These are phyloP conservation scores for Russula sp. DNA, from an alignment of 768 basidiomycete genomes.

Conservation along the genomic window DNA sequence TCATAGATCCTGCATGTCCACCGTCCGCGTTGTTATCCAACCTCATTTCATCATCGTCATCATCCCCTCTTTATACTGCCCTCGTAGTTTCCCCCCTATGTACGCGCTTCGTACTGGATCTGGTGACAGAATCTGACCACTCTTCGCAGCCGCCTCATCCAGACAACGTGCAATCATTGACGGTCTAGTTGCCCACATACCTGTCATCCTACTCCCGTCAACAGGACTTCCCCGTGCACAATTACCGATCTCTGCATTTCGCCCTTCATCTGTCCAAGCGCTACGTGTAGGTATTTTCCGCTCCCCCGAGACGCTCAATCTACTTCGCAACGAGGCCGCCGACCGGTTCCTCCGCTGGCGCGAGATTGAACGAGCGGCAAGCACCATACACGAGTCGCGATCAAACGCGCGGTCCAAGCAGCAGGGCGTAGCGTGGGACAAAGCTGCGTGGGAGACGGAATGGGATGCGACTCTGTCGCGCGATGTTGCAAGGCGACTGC, in stretches of 20 bases:
- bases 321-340: slow-evolving; percentile 59
- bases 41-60: slow-evolving; percentile 56
- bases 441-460: slow-evolving; percentile 63
- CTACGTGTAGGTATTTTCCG: slow-evolving; percentile 62
- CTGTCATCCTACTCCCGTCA: slow-evolving; percentile 52
- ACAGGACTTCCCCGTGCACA: slow-evolving; percentile 16
- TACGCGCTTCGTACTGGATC: not conserved
- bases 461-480: slow-evolving; percentile 60
- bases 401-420: slow-evolving; percentile 15
- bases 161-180: slow-evolving; percentile 41
- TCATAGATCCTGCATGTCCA: slow-evolving; percentile 51
- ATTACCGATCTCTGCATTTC: slow-evolving; percentile 50
- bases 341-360: slow-evolving; percentile 72
- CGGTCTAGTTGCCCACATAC: slow-evolving; percentile 51
- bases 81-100: slow-evolving; percentile 52
- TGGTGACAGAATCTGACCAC: not conserved
- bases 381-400: slow-evolving; percentile 40
- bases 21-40: slow-evolving; percentile 51
- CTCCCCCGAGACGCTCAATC: slow-evolving; percentile 56
- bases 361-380: slow-evolving; percentile 60
- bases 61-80: slow-evolving; percentile 58
- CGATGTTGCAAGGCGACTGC: slow-evolving; percentile 54
- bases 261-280: slow-evolving; percentile 48
- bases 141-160: slow-evolving; percentile 10
- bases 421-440: slow-evolving; percentile 46